Conservation (phyloP, 2,329 filamentous ascomycete genomes). For the Mollisia scopiformis region DNA sequence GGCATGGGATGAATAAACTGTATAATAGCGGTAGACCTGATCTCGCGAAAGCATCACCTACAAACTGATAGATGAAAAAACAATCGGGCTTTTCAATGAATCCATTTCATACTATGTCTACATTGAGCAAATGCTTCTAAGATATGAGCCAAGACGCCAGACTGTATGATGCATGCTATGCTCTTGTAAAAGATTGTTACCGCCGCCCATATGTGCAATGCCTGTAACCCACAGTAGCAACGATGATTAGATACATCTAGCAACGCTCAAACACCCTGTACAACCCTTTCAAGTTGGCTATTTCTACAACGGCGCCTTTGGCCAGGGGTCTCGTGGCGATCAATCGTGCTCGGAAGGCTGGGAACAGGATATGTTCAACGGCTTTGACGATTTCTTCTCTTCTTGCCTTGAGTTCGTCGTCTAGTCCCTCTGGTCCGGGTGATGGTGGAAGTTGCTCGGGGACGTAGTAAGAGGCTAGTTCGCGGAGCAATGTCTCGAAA, state of each 20-base stretch:
- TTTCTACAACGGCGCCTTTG: slow-evolving; percentile 75
- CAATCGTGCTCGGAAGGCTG: slow-evolving; percentile 80
- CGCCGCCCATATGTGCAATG: background rate
- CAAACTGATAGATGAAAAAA: slow-evolving; percentile 34
- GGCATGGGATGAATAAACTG: slow-evolving; percentile 33
- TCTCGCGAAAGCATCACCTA: slow-evolving; percentile 24
- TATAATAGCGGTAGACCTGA: slow-evolving; percentile 37
- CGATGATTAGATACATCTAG: slow-evolving; percentile 47
- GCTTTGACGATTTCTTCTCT: slow-evolving; percentile 72
- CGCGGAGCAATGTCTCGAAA: slow-evolving; percentile 81
- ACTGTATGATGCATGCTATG: background rate
- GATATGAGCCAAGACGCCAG: slow-evolving; percentile 6
- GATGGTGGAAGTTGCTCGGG: slow-evolving; percentile 77
- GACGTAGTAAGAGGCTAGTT: slow-evolving; percentile 88
- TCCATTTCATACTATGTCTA: slow-evolving; percentile 5
- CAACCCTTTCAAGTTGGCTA: slow-evolving; percentile 88
- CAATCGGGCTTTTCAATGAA: slow-evolving; percentile 8
- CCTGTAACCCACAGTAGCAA: background rate
- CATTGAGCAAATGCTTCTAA: slow-evolving; percentile 10
- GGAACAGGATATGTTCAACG: slow-evolving; percentile 87
- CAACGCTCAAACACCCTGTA: slow-evolving; percentile 96
- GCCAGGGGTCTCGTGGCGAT: slow-evolving; percentile 81
- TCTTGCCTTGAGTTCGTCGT: slow-evolving; percentile 57
- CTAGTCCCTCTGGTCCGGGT: slow-evolving; percentile 43
- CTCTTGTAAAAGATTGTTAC: background rate